Conservation (phyloP, 345 rosid species). For the Camelina sativa region DNA sequence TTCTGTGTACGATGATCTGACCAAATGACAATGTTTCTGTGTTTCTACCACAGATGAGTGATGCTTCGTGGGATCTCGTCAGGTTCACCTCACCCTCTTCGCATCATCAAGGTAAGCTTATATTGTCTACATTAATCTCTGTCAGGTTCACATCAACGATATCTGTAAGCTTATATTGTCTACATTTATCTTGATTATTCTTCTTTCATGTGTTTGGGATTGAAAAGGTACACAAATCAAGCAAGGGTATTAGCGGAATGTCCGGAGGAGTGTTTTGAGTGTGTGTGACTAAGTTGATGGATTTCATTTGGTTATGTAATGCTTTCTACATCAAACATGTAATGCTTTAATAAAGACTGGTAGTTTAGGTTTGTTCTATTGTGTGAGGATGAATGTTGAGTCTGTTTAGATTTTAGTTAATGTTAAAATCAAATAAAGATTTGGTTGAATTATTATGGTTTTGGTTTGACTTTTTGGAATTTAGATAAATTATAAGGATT, state of each 20-base stretch:
- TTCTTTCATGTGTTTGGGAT: conserved; percentile 14
- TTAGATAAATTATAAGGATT: neutral
- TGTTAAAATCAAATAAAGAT: conserved; percentile 30
- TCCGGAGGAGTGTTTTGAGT: conserved; percentile 17
- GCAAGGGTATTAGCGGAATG: conserved; percentile 27
- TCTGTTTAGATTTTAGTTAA: neutral
- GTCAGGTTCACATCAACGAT: conserved; percentile 5
- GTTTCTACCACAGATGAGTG: conserved; percentile 38
- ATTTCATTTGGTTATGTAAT: conserved; percentile 28
- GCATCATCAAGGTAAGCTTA: conserved; percentile 19
- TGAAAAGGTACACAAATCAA: conserved; percentile 33
- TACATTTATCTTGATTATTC: neutral
- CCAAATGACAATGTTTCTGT: neutral
- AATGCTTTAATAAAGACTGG: conserved; percentile 30
- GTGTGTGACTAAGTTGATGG: conserved; percentile 23
- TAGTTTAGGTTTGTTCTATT: conserved; percentile 5
- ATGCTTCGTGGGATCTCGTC: conserved; percentile 25
- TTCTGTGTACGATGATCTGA: neutral
- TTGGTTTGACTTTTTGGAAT: neutral
- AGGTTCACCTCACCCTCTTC: neutral
- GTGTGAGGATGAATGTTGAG: conserved; percentile 17
- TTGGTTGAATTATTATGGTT: neutral
- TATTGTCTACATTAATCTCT: no score
- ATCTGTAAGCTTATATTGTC: neutral
- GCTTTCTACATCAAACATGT: conserved; percentile 29